These are phyloP conservation scores for Mrakia hoshinonis DNA, from an alignment of 768 basidiomycete species.

Conservation along the genomic window DNA sequence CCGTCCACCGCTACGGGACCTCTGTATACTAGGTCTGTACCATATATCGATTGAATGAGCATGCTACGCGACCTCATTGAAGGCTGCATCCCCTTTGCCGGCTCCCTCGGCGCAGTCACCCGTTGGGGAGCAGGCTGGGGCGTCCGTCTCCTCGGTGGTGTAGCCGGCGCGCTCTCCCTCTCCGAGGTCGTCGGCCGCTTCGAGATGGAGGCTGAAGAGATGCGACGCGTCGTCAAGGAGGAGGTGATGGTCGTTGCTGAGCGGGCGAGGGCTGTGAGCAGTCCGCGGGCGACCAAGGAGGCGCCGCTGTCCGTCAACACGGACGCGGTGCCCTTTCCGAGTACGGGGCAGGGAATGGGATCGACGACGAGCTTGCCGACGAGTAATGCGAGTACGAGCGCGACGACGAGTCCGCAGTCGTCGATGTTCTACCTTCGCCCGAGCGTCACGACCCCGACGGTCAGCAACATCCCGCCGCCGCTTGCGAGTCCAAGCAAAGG, in stretches of 20 bases:
- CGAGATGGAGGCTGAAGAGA: not conserved
- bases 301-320: not conserved
- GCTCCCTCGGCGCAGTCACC: not conserved
- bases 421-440: not conserved
- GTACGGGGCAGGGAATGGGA: not conserved
- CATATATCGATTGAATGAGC: too few relatives aligned
- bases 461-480: not conserved
- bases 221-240: not conserved
- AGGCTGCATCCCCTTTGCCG: constrained; percentile 1
- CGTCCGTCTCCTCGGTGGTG: not conserved
- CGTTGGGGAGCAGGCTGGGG: constrained; percentile 14
- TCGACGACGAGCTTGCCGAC: not conserved
- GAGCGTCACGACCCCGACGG: not conserved
- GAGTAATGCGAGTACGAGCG: not conserved
- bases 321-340: not conserved
- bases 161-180: not conserved
- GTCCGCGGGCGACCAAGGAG: not conserved
- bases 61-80: constrained; percentile 24
- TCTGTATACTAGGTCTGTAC: too few relatives aligned
- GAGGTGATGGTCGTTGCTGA: not conserved
- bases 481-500: not conserved
- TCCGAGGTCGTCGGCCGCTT: not conserved
- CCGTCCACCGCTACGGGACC: too few relatives aligned
- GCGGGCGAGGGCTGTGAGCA: not conserved
- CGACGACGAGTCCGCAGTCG: not conserved